Conservation (phyloP, 2,329 filamentous ascomycete species). For the Colletotrichum sojae region DNA sequence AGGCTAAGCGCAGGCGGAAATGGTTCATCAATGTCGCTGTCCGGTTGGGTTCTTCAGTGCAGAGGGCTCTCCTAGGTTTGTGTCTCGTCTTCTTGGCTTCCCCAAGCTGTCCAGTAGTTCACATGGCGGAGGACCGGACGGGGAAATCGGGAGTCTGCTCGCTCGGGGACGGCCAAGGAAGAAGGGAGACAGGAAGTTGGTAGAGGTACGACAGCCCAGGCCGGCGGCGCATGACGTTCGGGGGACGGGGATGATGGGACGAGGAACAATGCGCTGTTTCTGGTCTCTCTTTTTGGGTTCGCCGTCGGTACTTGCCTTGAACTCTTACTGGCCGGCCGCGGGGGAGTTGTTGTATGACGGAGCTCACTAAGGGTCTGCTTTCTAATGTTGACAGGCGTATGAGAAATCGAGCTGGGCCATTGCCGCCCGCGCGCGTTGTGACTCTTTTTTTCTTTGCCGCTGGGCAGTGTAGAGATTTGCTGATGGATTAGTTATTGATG, state of each 20-base stretch:
- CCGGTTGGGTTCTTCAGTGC: not conserved
- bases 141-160: not conserved
- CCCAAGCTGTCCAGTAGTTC: too few species aligned
- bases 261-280: slow-evolving; percentile 41
- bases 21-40: not conserved
- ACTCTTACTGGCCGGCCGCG: slow-evolving; percentile 23
- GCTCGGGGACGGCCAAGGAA: too few species aligned
- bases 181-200: too few species aligned
- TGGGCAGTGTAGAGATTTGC: too few species aligned
- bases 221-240: slow-evolving; percentile 35
- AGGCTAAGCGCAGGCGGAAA: slow-evolving; percentile 9
- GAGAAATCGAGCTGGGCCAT: slow-evolving; percentile 19
- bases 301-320: slow-evolving; percentile 18
- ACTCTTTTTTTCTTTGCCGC: too few species aligned
- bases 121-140: not conserved
- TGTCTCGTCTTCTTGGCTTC: too few species aligned
- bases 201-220: too few species aligned
- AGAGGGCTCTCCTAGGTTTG: not conserved
- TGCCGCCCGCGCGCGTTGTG: too few species aligned
- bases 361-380: slow-evolving; percentile 13
- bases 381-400: slow-evolving; percentile 16
- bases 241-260: slow-evolving; percentile 28
- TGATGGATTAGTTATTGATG: slow-evolving; percentile 28
- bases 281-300: slow-evolving; percentile 27
- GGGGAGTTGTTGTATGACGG: too few species aligned